Conservation (phyloP, 345 rosid species). For the Dipteronia sinensis region DNA sequence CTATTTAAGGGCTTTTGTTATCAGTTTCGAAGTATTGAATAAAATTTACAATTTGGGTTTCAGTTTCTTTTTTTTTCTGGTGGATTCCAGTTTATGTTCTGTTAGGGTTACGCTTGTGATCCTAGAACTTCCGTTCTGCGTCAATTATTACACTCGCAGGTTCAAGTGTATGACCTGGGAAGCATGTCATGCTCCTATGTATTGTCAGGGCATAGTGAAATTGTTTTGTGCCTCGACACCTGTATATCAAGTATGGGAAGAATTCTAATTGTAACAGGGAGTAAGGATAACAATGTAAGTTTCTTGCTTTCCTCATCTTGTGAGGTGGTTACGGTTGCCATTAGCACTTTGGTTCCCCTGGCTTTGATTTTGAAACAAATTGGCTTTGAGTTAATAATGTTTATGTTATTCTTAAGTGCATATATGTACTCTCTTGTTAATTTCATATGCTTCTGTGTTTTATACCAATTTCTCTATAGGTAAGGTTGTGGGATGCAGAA, state of each 20-base stretch:
- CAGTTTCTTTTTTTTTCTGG: too few relatives aligned
- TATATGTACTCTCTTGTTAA: neutral
- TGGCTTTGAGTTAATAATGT: neutral
- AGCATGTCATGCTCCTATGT: conserved; percentile 95
- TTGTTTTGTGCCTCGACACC: conserved; percentile 80
- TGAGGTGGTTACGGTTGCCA: conserved; percentile 7
- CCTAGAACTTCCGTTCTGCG: too few relatives aligned
- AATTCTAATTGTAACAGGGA: conserved; percentile 75
- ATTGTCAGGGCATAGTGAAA: conserved; percentile 81
- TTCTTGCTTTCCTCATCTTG: conserved; percentile 19
- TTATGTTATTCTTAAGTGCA: neutral
- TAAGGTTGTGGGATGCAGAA: conserved; percentile 84
- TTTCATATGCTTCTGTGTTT: neutral
- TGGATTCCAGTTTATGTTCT: too few relatives aligned
- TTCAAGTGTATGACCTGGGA: conserved; percentile 82
- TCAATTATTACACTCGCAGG: conserved; percentile 54
- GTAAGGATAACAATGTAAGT: conserved; percentile 89
- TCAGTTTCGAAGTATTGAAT: too few relatives aligned
- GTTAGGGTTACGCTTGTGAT: too few relatives aligned
- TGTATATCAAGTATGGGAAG: conserved; percentile 64
- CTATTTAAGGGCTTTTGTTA: too few relatives aligned
- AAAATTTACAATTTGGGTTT: too few relatives aligned
- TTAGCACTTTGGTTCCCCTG: neutral
- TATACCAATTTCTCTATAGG: conserved; percentile 46
- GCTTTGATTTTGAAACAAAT: neutral